Percentiles rank a stretch among this genome's conserved stretches.
Conservation (phyloP, 2,329 filamentous ascomycete genomes). For the Xylariaceae sp. region DNA sequence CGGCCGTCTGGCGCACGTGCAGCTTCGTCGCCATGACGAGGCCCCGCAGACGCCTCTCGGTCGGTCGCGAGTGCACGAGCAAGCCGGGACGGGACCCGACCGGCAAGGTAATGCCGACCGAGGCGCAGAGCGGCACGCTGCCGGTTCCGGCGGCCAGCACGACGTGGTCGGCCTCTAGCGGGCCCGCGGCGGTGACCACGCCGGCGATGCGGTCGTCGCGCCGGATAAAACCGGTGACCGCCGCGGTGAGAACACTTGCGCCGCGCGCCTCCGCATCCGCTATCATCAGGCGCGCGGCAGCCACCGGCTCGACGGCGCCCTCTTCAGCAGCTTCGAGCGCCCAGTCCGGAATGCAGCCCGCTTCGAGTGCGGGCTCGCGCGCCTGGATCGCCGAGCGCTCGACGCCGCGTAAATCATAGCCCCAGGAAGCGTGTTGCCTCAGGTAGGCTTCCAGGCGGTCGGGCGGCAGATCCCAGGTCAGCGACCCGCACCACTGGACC, state of each 20-base stretch:
- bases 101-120: slow-evolving; percentile 30
- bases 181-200: slow-evolving; percentile 15
- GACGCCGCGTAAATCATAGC: slow-evolving; percentile 32
- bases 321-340: slow-evolving; percentile 27
- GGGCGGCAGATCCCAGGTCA: slow-evolving; percentile 29
- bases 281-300: slow-evolving; percentile 29
- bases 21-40: slow-evolving; percentile 29
- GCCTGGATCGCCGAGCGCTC: slow-evolving; percentile 22
- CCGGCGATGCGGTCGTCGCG: slow-evolving; percentile 17
- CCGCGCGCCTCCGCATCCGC: slow-evolving; percentile 20
- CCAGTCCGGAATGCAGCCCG: slow-evolving; percentile 28
- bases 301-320: slow-evolving; percentile 36
- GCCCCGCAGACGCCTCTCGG: slow-evolving; percentile 24
- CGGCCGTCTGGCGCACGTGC: slow-evolving; percentile 36
- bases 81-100: slow-evolving; percentile 30
- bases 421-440: slow-evolving; percentile 31
- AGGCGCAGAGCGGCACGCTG: slow-evolving; percentile 30
- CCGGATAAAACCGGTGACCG: slow-evolving; percentile 22
- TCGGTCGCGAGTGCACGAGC: slow-evolving; percentile 36
- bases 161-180: slow-evolving; percentile 33
- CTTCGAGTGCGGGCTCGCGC: slow-evolving; percentile 28
- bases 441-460: slow-evolving; percentile 30
- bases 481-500: slow-evolving; percentile 31
- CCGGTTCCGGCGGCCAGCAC: slow-evolving; percentile 37
- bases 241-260: slow-evolving; percentile 17